Evolutionary conservation across 495 filamentous ascomycete genomes (phyloP).

Genomic region (Xylaria nigripes): DNA sequence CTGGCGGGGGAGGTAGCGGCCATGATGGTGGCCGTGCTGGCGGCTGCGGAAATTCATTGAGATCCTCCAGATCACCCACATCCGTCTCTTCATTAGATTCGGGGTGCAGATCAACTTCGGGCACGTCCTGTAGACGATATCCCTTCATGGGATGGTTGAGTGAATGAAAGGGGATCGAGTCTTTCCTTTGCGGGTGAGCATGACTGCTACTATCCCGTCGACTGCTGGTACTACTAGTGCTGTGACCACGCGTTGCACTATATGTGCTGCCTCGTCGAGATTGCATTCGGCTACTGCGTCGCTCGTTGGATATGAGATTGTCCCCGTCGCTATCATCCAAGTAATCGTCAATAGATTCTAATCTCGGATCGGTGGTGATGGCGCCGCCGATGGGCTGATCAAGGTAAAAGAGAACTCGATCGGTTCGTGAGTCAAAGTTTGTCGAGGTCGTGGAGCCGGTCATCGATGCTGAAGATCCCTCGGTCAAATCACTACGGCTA

Average conservation of each 20-base stretch:
- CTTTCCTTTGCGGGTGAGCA: neutral
- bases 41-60: slow-evolving; percentile 13
- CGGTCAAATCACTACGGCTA: slow-evolving; percentile 15
- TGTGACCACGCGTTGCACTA: neutral
- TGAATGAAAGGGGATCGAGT: slow-evolving; percentile 18
- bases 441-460: slow-evolving; percentile 5
- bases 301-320: slow-evolving; percentile 17
- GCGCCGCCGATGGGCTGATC: slow-evolving; percentile 21
- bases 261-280: slow-evolving; percentile 14
- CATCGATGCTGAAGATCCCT: slow-evolving; percentile 10
- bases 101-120: slow-evolving; percentile 6
- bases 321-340: slow-evolving; percentile 24
- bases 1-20: neutral
- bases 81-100: slow-evolving; percentile 3
- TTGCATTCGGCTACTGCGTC: slow-evolving; percentile 12
- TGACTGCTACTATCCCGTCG: slow-evolving; percentile 5
- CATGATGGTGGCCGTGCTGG: slow-evolving; percentile 8
- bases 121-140: slow-evolving; percentile 2
- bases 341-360: slow-evolving; percentile 35
- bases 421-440: slow-evolving; percentile 13
- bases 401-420: slow-evolving; percentile 27
- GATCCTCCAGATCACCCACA: slow-evolving; percentile 4
- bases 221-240: neutral
- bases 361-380: slow-evolving; percentile 28
- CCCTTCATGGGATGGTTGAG: slow-evolving; percentile 3